Base-by-base conservation (phyloP, 352 stramenopile genomes). In the Phytopythium montanum region DNA sequence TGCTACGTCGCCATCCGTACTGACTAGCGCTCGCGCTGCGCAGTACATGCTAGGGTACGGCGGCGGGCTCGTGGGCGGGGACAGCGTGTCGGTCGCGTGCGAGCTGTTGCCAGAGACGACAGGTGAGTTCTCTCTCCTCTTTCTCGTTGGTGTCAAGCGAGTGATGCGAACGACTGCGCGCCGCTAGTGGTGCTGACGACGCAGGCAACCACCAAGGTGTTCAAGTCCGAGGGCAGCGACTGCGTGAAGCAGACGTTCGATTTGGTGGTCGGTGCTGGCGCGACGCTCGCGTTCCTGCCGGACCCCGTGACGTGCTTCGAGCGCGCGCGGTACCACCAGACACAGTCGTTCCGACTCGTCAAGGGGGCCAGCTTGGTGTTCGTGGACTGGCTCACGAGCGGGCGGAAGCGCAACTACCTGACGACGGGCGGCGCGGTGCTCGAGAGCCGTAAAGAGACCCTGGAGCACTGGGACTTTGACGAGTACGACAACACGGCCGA, bases 151-250 rank as follows among this genome's bases (percentile, higher is more conserved):
- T 2, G 64, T 49, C 52, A 14, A 45, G 29, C 25, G 5, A n/a
- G 7, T 7, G 45, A 13, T 45, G 23, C 13, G 64, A 36, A 62
- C 48, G 16, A 44, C 39, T 41, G 18, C 62, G 45, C 61, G n/a
- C 49, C 21, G 48, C 42, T 51, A 90, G 82, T 85, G 28, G 82
- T 93, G 21, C 63, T 95, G 41, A 76, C 68, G 25, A 95, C 84
- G 9, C 86, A 95, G 51, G 82, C 86, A 23, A 94, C 86, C 4
- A 95, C 86, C n/a, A 95, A 95, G 56, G 84, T 95, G 48, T 95
- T 92, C 70, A 93, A 93, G 62, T 68, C 78, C 14, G 70, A 80
- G 29, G 64, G 67, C 18, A 61, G 59, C 19, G 61, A 80, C 26
- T 64, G 74, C 51, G 81, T 87, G 23, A 69, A 60, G 8, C 86